Evolutionary conservation across 1,284 basidiomycete genomes (phyloP).

Genomic region (Dichomitus squalens): DNA sequence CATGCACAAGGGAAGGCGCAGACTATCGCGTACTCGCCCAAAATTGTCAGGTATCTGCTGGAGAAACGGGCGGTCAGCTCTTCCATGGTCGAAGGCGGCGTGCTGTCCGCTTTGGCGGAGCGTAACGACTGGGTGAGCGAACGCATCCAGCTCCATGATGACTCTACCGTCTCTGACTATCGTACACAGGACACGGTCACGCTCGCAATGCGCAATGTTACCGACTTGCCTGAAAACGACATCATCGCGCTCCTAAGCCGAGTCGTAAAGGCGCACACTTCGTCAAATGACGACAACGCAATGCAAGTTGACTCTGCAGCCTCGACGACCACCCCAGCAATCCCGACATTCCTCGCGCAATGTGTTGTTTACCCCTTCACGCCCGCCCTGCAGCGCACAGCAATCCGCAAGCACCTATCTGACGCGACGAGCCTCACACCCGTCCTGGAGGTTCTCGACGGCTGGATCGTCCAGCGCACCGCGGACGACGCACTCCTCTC

Average conservation of each 20-base stretch:
- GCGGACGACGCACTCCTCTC: conserved; percentile 26
- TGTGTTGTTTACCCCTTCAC: conserved; percentile 58
- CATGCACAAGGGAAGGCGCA: conserved; percentile 23
- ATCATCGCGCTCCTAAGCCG: conserved; percentile 52
- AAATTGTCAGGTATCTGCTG: conserved; percentile 58
- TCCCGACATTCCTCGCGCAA: conserved; percentile 52
- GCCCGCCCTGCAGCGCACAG: conserved; percentile 51
- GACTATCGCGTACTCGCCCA: conserved; percentile 43
- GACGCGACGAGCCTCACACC: conserved; percentile 54
- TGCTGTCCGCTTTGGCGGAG: conserved; percentile 51
- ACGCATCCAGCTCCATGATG: neutral
- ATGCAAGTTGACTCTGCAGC: conserved; percentile 60
- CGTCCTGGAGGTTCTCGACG: conserved; percentile 53
- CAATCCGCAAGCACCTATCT: conserved; percentile 54
- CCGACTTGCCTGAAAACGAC: conserved; percentile 65
- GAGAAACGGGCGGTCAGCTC: conserved; percentile 54
- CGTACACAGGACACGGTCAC: conserved; percentile 52
- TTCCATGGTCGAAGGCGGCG: conserved; percentile 59
- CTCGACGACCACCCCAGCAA: conserved; percentile 34
- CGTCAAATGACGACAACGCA: conserved; percentile 36
- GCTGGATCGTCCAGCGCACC: conserved; percentile 52
- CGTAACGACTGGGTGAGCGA: conserved; percentile 67
- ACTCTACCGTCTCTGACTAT: neutral
- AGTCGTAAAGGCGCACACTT: conserved; percentile 40
- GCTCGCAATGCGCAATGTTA: conserved; percentile 52